These are phyloP conservation scores for Crithidia fasciculata DNA, from an alignment of 208 protist species.

Conservation along the genomic window DNA sequence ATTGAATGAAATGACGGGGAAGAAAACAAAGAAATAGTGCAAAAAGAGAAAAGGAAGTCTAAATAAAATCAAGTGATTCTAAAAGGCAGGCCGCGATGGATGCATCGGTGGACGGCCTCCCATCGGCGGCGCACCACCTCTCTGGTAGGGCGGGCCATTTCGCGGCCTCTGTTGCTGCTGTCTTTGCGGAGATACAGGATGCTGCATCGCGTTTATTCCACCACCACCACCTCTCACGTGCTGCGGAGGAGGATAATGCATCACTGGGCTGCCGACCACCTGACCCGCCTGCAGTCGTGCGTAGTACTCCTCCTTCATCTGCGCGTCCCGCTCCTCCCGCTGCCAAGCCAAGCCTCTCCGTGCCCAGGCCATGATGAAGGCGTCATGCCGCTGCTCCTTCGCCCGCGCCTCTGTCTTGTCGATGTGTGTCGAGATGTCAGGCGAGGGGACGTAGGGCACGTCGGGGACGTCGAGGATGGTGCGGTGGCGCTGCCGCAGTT, in stretches of 20 bases:
- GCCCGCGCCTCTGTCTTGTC: slow-evolving; percentile 7
- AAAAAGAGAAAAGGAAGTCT: neutral
- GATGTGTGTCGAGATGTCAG: slow-evolving; percentile 26
- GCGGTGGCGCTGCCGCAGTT: slow-evolving; percentile 5
- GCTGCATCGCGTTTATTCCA: neutral
- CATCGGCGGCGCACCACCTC: neutral
- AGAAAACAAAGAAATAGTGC: neutral
- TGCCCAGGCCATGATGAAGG: slow-evolving; percentile 34
- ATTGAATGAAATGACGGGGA: neutral
- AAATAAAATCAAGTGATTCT: neutral
- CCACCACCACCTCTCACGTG: neutral
- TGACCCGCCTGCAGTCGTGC: neutral
- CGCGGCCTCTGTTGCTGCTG: neutral
- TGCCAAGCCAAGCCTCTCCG: slow-evolving; percentile 33
- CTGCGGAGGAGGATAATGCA: neutral
- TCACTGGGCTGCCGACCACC: neutral
- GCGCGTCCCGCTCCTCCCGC: slow-evolving; percentile 33
- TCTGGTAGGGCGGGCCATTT: neutral
- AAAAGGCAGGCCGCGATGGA: neutral
- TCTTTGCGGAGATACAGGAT: neutral
- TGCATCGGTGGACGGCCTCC: neutral
- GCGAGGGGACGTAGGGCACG: slow-evolving; percentile 36
- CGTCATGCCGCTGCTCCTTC: slow-evolving; percentile 28
- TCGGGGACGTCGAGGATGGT: slow-evolving; percentile 31
- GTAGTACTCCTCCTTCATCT: slow-evolving; percentile 23